These are phyloP conservation scores for Populus pruinosa DNA, from an alignment of 345 rosid genomes.

Conservation along the genomic window DNA sequence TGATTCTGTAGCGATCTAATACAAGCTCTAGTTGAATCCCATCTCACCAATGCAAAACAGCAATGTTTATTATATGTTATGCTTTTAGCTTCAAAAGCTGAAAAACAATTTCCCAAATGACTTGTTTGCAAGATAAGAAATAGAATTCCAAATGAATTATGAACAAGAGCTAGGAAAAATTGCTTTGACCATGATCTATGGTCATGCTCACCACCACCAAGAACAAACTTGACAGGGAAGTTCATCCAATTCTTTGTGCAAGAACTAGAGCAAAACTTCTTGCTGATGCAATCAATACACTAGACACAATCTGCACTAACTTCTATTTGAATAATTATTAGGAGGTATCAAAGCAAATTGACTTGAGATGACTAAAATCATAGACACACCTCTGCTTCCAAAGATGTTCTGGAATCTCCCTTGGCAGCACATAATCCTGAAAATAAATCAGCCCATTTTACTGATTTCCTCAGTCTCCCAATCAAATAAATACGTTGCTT, in stretches of 20 bases:
- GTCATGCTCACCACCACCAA: neutral
- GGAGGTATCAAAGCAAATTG: neutral
- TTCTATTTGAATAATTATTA: neutral
- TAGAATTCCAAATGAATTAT: too few relatives aligned
- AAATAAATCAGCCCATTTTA: constrained; percentile 84
- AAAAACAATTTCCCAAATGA: too few relatives aligned
- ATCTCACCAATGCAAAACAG: too few relatives aligned
- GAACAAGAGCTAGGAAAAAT: neutral
- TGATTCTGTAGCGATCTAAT: too few relatives aligned
- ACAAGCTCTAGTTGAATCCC: too few relatives aligned
- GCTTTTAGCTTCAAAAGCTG: neutral
- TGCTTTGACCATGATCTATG: neutral
- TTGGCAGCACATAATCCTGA: constrained; percentile 69
- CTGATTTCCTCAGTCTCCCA: constrained; percentile 95
- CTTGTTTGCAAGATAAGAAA: too few relatives aligned
- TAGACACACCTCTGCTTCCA: constrained; percentile 83
- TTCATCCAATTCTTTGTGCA: neutral
- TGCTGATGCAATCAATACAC: neutral
- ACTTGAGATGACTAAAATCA: constrained; percentile 13
- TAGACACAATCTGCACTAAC: neutral
- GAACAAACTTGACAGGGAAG: neutral
- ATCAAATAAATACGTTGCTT: constrained; percentile 79
- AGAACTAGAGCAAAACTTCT: neutral
- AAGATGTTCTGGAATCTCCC: constrained; percentile 86
- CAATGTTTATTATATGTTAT: neutral